Conservation (phyloP, 169 alveolate species). For the Plasmodium coatneyi region DNA sequence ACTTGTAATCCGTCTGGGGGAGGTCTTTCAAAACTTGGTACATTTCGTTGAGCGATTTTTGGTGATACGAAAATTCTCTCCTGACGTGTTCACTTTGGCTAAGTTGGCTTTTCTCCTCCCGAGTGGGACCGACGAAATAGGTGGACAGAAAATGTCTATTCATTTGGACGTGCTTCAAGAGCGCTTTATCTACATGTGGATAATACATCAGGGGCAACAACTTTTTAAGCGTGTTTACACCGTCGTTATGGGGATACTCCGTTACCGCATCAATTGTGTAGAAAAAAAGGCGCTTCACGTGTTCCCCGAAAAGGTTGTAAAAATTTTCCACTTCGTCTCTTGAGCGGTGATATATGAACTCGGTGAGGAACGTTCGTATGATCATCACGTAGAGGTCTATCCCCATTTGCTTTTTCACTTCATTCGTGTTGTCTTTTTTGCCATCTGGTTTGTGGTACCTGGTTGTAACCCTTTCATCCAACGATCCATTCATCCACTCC, state of each 20-base stretch:
- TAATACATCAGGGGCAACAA: slow-evolving; percentile 36
- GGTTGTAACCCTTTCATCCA: neutral
- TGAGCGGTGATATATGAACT: neutral
- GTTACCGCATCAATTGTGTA: neutral
- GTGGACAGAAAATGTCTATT: slow-evolving; percentile 43
- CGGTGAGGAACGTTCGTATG: slow-evolving; percentile 32
- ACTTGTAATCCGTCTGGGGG: slow-evolving; percentile 21
- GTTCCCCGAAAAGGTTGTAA: slow-evolving; percentile 15
- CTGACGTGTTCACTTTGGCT: slow-evolving; percentile 30
- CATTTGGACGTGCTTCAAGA: neutral
- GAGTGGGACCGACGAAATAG: neutral
- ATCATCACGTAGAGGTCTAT: slow-evolving; percentile 13
- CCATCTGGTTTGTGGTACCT: neutral
- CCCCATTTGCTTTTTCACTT: neutral
- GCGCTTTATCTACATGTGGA: neutral
- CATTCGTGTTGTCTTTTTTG: neutral
- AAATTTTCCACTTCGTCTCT: slow-evolving; percentile 5
- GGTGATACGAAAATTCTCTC: slow-evolving; percentile 25
- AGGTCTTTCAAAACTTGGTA: slow-evolving; percentile 22
- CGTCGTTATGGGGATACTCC: neutral
- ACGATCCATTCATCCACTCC: neutral
- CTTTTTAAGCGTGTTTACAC: slow-evolving; percentile 20
- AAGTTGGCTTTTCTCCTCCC: slow-evolving; percentile 9
- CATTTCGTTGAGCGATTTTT: slow-evolving; percentile 36
- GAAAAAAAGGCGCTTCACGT: slow-evolving; percentile 22